Evolutionary conservation across 2,329 filamentous ascomycete species (phyloP).

Genomic region (Neophaeococcomyces aloes): DNA sequence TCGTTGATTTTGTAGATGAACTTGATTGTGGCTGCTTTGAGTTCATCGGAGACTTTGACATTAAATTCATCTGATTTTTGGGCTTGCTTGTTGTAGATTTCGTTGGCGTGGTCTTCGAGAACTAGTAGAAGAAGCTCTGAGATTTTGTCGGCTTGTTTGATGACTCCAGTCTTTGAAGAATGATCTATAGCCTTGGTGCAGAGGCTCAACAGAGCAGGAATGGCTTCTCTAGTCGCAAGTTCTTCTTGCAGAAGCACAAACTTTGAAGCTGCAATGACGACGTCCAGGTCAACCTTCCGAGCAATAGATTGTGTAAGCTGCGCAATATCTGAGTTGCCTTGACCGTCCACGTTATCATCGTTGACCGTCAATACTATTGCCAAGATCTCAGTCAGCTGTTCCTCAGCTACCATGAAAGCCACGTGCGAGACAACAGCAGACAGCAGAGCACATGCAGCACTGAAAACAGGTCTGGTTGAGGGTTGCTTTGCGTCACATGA

Average conservation of each 20-base stretch:
- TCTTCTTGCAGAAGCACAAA: neutral
- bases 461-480: slow-evolving; percentile 55
- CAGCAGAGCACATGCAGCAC: slow-evolving; percentile 71
- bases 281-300: slow-evolving; percentile 64
- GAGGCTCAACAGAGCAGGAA: neutral
- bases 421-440: slow-evolving; percentile 70
- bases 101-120: slow-evolving; percentile 37
- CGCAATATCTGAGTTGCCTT: neutral
- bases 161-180: slow-evolving; percentile 66
- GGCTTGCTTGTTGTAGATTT: slow-evolving; percentile 28
- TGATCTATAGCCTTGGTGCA: slow-evolving; percentile 39
- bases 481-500: slow-evolving; percentile 40
- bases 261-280: slow-evolving; percentile 39
- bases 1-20: slow-evolving; percentile 98
- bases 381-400: slow-evolving; percentile 62
- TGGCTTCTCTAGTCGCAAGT: neutral
- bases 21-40: slow-evolving; percentile 65
- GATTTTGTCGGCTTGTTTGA: slow-evolving; percentile 62
- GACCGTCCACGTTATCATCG: no score
- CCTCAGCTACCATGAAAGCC: slow-evolving; percentile 76
- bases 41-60: slow-evolving; percentile 26
- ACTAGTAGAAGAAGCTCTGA: slow-evolving; percentile 48
- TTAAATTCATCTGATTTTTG: slow-evolving; percentile 50
- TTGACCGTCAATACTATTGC: slow-evolving; percentile 11
- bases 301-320: slow-evolving; percentile 40